Evolutionary conservation across 2,329 filamentous ascomycete genomes (phyloP), one percentile per base, ranked within the genome.

Genomic region (Xylariaceae sp.): DNA sequence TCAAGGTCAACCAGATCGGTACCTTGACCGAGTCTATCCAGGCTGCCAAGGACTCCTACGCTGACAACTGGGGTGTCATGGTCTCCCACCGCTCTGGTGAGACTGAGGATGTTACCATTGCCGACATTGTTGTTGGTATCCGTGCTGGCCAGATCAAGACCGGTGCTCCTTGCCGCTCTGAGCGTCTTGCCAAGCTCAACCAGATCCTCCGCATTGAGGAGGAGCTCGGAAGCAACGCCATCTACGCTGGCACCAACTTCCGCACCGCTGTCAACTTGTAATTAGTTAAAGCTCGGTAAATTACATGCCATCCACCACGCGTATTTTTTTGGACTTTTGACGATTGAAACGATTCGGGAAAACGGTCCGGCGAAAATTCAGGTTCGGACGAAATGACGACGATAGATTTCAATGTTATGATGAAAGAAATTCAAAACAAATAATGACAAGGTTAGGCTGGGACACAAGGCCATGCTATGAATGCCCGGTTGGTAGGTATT

Each of bases 1-100:
- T 99, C 76, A 99, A 99, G 89, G 92, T 99, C 79, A 99, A 99
- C 89, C 94, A 99, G 85, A 99, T 99, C 72, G 94, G 94, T 80
- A 97, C 94, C 70, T 87, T 99, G 73, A 95, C 91, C 71, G 94
- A 99, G 85, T 96, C 94, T 62, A 97, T 97, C 81, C 92, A 97
- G 83, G 94, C 94, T 58, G 93, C 94, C 77, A 97, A 97, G 86
- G 94, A 97, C 81, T 95, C 93, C 55, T 97, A 94, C 76, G 89
- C 88, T 69, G 93, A 90, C 71, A 87, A 86, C 76, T 99, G 94
- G 94, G 93, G 93, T 76, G 92, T 99, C 82, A 97, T 99, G 94
- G 94, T 99, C 67, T 97, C 94, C 68, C 94, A 99, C 85, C 89
- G 94, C 72, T 99, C 94, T 65, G 94, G 94, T 77, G 94, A 99